Percentiles rank a stretch among this genome's conserved stretches.
These are phyloP conservation scores for Verticillium zaregamsianum DNA, from an alignment of 2,329 filamentous ascomycete genomes.

Conservation along the genomic window DNA sequence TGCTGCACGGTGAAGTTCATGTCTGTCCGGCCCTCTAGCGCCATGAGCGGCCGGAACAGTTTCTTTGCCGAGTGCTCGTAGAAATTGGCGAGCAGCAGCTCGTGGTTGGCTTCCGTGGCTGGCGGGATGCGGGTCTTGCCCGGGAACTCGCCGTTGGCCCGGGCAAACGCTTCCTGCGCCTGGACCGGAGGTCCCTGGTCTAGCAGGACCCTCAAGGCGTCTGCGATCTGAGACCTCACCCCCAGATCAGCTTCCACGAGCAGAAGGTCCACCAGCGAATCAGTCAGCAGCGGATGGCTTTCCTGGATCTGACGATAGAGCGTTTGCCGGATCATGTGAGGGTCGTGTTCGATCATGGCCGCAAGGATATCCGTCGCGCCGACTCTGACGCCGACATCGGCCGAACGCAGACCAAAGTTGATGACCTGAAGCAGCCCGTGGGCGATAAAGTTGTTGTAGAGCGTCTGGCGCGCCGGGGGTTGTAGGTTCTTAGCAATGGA, in stretches of 20 bases:
- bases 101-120: conserved; percentile 66
- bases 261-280: conserved; percentile 87
- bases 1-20: conserved; percentile 75
- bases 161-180: conserved; percentile 55
- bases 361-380: conserved; percentile 93
- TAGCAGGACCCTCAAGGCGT: conserved; percentile 89
- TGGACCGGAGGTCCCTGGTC: conserved; percentile 56
- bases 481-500: conserved; percentile 93
- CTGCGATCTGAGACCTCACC: conserved; percentile 91
- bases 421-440: conserved; percentile 88
- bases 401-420: conserved; percentile 82
- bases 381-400: conserved; percentile 79
- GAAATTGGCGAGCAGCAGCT: conserved; percentile 80
- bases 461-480: conserved; percentile 69
- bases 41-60: conserved; percentile 81
- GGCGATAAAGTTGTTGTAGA: conserved; percentile 87
- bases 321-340: conserved; percentile 87
- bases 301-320: conserved; percentile 91
- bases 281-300: conserved; percentile 79
- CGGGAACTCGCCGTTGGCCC: conserved; percentile 65
- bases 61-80: conserved; percentile 83
- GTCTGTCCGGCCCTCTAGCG: conserved; percentile 66
- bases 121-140: conserved; percentile 55
- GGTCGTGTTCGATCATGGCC: conserved; percentile 92
- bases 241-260: conserved; percentile 89